Conservation (phyloP, 176 grass and related monocot species). For the Aegilops longissima region DNA sequence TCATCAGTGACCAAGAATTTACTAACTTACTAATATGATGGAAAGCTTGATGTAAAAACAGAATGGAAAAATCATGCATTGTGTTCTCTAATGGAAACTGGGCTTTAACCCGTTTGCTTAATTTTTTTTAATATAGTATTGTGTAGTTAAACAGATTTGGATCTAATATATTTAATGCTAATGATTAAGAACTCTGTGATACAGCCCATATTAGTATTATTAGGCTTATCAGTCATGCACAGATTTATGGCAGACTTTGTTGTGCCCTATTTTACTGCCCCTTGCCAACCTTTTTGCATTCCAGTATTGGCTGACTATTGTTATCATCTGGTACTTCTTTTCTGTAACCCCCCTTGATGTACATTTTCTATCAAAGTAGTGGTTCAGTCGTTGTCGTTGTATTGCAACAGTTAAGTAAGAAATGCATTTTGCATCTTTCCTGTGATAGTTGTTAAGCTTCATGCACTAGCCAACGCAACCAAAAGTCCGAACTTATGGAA, state of each 20-base stretch:
- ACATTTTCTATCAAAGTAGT: not conserved
- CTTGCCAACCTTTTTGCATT: not conserved
- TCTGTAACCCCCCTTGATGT: not conserved
- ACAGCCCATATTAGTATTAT: not conserved
- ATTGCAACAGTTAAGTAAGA: not conserved
- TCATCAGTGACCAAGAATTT: not conserved
- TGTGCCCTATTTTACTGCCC: slow-evolving; percentile 16
- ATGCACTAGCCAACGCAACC: too few relatives aligned
- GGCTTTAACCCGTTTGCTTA: not conserved
- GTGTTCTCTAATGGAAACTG: not conserved
- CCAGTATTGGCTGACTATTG: not conserved
- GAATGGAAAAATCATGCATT: not conserved
- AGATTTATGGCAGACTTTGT: not conserved
- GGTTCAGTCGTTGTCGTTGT: not conserved
- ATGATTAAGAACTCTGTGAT: not conserved
- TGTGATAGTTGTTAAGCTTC: not conserved
- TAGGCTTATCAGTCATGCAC: not conserved
- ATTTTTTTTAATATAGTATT: not conserved
- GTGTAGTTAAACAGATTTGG: not conserved
- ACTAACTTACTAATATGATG: not conserved
- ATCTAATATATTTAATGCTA: not conserved
- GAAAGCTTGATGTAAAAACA: not conserved
- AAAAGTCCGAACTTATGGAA: too few relatives aligned
- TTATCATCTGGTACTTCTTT: not conserved
- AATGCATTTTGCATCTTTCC: not conserved